Conservation (phyloP, 2,329 filamentous ascomycete species). For the Shiraia sp. region DNA sequence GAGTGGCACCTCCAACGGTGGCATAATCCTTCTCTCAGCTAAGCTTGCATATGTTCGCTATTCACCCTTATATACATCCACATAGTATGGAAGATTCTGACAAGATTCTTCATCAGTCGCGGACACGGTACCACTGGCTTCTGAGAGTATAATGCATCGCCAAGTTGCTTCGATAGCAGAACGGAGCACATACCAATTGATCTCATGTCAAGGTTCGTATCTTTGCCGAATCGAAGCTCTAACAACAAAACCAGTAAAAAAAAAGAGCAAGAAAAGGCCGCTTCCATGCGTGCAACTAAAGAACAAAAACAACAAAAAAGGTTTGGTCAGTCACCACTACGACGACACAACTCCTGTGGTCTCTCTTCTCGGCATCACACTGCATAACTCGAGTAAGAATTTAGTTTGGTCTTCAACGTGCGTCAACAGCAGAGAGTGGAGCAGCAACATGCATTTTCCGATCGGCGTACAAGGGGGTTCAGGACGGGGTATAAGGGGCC, state of each 20-base stretch:
- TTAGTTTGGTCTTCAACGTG: neutral
- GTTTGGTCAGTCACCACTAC: conserved; percentile 2
- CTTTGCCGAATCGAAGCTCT: conserved; percentile 13
- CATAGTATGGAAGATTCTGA: conserved; percentile 26
- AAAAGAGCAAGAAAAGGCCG: conserved; percentile 29
- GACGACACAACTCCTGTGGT: conserved; percentile 4
- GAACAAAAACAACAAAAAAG: conserved; percentile 13
- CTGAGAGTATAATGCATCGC: conserved; percentile 13
- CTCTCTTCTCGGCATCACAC: neutral
- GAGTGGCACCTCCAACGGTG: conserved; percentile 31
- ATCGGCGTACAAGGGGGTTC: neutral
- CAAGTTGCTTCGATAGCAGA: conserved; percentile 6
- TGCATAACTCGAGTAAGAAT: neutral
- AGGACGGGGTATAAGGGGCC: too few relatives aligned
- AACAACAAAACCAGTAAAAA: conserved; percentile 31
- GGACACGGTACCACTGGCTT: conserved; percentile 17
- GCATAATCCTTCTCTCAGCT: conserved; percentile 33
- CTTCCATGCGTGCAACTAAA: conserved; percentile 1
- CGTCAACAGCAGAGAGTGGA: neutral
- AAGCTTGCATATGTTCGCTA: conserved; percentile 38
- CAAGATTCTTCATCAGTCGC: conserved; percentile 29
- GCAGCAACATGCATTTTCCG: neutral
- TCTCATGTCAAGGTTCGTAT: conserved; percentile 19
- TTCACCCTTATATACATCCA: conserved; percentile 12
- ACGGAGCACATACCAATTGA: neutral